phyloP scores from a whole-genome alignment of 257 asterid genomes.

The Nicotiana paniculata region DNA sequence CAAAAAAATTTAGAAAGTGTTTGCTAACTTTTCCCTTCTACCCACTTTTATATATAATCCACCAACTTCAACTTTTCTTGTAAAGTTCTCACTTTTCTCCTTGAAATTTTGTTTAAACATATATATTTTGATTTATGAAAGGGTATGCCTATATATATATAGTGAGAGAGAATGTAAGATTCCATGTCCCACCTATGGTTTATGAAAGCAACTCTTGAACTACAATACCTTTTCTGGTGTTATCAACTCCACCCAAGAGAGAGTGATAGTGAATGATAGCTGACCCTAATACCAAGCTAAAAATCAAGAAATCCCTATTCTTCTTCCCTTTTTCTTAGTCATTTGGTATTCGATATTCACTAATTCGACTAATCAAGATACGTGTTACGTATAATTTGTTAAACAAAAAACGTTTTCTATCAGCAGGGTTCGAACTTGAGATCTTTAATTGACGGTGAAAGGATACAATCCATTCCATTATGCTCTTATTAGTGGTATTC shows the following conservation, averaged over 20 bases:
- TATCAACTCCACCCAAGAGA: slow-evolving; percentile 30
- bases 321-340: not conserved
- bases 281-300: slow-evolving; percentile 22
- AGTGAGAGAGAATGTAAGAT: slow-evolving; percentile 21
- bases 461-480: not conserved
- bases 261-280: slow-evolving; percentile 49
- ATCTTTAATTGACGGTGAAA: too few species aligned
- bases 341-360: rapidly evolving
- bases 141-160: not conserved
- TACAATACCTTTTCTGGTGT: slow-evolving; percentile 46
- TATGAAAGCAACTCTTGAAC: slow-evolving; percentile 57
- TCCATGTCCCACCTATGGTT: slow-evolving; percentile 58
- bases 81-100: not conserved
- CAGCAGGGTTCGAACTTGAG: not conserved
- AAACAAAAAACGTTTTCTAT: not conserved
- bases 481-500: rapidly evolving
- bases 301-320: not conserved
- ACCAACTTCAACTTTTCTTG: slow-evolving; percentile 21
- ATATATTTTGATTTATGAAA: not conserved
- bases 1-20: not conserved
- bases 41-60: slow-evolving; percentile 73
- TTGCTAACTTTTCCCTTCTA: slow-evolving; percentile 27
- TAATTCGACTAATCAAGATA: not conserved
- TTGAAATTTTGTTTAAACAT: not conserved
- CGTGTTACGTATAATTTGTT: too few species aligned